Conservation (phyloP, 176 grass and related monocot species). For the Eleusine coracana region DNA sequence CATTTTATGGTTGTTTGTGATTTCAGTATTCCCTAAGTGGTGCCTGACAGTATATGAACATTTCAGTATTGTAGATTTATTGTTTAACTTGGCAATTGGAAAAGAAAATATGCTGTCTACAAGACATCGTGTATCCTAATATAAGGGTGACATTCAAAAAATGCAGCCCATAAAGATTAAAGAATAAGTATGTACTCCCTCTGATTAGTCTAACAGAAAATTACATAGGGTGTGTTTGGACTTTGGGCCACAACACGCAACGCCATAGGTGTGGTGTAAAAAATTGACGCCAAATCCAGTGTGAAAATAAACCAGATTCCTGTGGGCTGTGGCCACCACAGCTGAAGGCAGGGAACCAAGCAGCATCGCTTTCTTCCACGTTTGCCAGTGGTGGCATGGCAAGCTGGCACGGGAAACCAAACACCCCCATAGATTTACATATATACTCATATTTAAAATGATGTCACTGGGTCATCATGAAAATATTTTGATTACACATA, state of each 20-base stretch:
- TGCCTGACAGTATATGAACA: neutral
- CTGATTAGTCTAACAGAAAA: neutral
- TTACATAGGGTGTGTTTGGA: neutral
- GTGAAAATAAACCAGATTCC: neutral
- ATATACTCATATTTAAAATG: neutral
- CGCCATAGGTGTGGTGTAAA: neutral
- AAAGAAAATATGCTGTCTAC: neutral
- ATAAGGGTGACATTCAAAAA: neutral
- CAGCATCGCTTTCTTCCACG: neutral
- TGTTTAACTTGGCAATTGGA: neutral
- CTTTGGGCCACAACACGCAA: neutral
- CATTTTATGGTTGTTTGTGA: neutral
- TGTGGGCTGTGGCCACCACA: neutral
- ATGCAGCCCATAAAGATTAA: neutral
- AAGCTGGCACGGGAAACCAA: neutral
- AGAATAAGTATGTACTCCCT: neutral
- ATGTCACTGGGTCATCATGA: neutral
- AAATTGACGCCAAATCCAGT: neutral
- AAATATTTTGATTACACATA: neutral
- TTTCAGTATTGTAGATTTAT: conserved; percentile 11
- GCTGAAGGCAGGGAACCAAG: neutral
- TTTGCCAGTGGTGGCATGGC: neutral
- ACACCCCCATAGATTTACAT: neutral
- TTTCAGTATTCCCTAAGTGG: neutral
- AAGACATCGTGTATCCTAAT: neutral